Percentiles rank a stretch among this genome's conserved stretches.
These are phyloP conservation scores for Phytophthora pluvialis DNA, from an alignment of 352 stramenopile species.

Conservation along the genomic window DNA sequence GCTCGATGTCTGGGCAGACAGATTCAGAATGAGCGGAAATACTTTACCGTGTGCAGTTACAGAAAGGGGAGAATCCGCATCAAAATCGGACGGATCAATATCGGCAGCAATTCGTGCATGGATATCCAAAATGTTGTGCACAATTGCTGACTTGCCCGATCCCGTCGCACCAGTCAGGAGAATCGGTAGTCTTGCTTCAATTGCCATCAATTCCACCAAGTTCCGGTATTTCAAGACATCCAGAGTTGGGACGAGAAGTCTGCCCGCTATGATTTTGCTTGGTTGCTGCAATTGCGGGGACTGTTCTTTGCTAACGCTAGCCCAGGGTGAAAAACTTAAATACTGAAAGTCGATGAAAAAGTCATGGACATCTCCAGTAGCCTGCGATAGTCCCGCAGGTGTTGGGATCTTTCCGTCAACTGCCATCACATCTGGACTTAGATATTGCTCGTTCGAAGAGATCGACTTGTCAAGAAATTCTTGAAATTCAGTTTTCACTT, in stretches of 20 bases:
- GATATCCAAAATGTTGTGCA: constrained; percentile 70
- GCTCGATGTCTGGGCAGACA: constrained; percentile 89
- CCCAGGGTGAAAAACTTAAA: constrained; percentile 70
- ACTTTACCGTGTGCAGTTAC: constrained; percentile 37
- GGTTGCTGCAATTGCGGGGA: constrained; percentile 18
- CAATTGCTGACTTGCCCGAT: constrained; percentile 88
- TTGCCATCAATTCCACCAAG: constrained; percentile 55
- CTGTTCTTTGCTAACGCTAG: constrained; percentile 21
- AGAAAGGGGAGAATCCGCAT: constrained; percentile 20
- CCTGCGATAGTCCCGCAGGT: constrained; percentile 44
- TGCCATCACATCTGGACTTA: constrained; percentile 56
- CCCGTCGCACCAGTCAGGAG: constrained; percentile 91
- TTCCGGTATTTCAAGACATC: constrained; percentile 75
- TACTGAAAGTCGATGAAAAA: constrained; percentile 74
- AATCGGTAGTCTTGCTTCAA: constrained; percentile 72
- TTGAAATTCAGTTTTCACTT: constrained; percentile 49
- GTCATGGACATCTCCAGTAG: constrained; percentile 65
- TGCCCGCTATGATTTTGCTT: constrained; percentile 22
- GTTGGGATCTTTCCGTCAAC: constrained; percentile 64
- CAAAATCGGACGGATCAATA: constrained; percentile 20
- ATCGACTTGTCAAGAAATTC: constrained; percentile 58
- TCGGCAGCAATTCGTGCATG: constrained; percentile 34
- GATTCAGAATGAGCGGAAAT: constrained; percentile 71
- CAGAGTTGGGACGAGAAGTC: constrained; percentile 65
- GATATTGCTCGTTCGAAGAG: constrained; percentile 49